A percentile compares a stretch with the other conserved stretches of the same genome.
These are phyloP conservation scores for Cladosporium sp. DNA, from an alignment of 2,329 filamentous ascomycete species.

Conservation along the genomic window DNA sequence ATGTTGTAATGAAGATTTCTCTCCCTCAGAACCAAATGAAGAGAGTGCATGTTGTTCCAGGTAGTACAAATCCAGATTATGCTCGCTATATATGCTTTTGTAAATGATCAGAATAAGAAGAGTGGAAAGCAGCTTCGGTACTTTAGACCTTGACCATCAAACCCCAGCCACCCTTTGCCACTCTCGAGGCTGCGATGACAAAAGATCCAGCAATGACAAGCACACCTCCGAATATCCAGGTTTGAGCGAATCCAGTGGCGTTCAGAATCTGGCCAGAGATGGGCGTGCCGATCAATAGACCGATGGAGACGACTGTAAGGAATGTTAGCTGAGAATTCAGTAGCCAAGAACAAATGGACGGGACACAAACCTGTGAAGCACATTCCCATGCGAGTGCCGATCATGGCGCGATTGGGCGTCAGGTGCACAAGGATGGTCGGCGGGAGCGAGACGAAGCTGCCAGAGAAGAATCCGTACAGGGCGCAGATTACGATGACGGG, in stretches of 20 bases:
- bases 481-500: slow-evolving; percentile 39
- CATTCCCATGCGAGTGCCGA: slow-evolving; percentile 54
- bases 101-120: no score
- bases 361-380: slow-evolving; percentile 40
- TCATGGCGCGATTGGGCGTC: slow-evolving; percentile 39
- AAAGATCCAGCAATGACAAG: slow-evolving; percentile 24
- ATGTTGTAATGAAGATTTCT: no score
- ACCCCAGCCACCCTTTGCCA: slow-evolving; percentile 26
- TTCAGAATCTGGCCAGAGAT: slow-evolving; percentile 54
- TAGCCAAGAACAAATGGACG: no score
- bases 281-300: slow-evolving; percentile 53
- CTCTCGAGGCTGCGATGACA: slow-evolving; percentile 21
- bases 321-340: no score
- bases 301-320: slow-evolving; percentile 23
- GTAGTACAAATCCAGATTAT: no score
- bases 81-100: no score
- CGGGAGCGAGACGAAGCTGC: slow-evolving; percentile 43
- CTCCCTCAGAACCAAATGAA: no score
- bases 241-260: slow-evolving; percentile 37
- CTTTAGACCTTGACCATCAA: slow-evolving; percentile 21
- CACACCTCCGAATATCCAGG: slow-evolving; percentile 43
- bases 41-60: no score
- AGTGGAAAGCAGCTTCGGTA: no score
- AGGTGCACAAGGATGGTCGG: slow-evolving; percentile 45
- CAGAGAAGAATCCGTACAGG: slow-evolving; percentile 48